A percentile compares a stretch with the other conserved stretches of the same genome.
phyloP scores from a whole-genome alignment of 2,329 filamentous ascomycete species.

The Podosphaera aphanis region DNA sequence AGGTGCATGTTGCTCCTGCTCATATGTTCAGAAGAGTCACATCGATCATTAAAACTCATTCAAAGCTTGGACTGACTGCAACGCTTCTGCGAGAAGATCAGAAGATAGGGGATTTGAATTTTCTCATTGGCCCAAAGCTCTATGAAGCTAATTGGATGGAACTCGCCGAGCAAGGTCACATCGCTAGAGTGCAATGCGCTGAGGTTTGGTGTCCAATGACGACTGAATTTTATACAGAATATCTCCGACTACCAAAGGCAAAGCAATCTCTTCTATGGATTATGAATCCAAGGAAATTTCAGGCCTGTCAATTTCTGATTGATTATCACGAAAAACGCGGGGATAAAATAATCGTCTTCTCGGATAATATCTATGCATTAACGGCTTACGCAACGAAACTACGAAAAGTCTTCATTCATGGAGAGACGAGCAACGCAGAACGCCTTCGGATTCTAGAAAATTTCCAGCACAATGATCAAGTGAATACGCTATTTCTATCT shows the following conservation, averaged over 20 bases:
- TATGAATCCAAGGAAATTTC: conserved; percentile 95
- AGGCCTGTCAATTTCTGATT: conserved; percentile 93
- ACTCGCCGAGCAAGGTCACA: conserved; percentile 85
- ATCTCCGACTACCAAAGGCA: conserved; percentile 46
- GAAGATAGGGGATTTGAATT: conserved; percentile 94
- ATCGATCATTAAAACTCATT: conserved; percentile 77
- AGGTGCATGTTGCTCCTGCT: conserved; percentile 93
- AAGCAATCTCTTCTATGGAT: conserved; percentile 58
- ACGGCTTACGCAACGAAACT: conserved; percentile 67
- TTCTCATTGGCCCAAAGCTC: conserved; percentile 86
- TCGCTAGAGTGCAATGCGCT: conserved; percentile 88
- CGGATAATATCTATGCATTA: conserved; percentile 86
- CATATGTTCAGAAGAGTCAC: conserved; percentile 92
- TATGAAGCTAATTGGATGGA: conserved; percentile 99
- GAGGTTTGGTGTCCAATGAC: conserved; percentile 99
- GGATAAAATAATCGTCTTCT: conserved; percentile 96
- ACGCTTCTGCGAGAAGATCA: conserved; percentile 90
- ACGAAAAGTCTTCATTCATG: conserved; percentile 74
- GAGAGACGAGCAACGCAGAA: conserved; percentile 65
- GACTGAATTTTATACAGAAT: conserved; percentile 91
- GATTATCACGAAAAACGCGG: conserved; percentile 87
- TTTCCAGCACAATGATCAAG: conserved; percentile 74
- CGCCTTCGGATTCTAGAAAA: conserved; percentile 75
- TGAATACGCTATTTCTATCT: conserved; percentile 85
- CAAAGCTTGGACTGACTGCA: conserved; percentile 82